Base-by-base conservation (phyloP, 2,329 filamentous ascomycete species). In the Elsinoe ampelina region DNA sequence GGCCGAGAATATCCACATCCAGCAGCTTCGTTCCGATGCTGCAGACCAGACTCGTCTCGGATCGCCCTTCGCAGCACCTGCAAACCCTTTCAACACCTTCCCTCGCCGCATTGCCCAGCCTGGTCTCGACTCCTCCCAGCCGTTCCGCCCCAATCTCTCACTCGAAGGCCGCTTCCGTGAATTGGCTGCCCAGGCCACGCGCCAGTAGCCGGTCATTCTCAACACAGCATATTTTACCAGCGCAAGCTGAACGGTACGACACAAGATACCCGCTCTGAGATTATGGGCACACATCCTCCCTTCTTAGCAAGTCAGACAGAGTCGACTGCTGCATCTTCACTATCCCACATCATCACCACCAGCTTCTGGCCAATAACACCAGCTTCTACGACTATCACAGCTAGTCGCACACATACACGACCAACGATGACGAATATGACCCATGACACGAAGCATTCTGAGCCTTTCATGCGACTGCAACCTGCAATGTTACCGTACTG, bases 61-160 rank as follows among this genome's bases (percentile, higher is more conserved):
- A 6, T 77, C 75, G 41, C 75, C 75, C 1, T 77, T 77, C 59
- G 68, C 68, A 38, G 70, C 72, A 55, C 67, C 68, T 5, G 60
- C 59, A 1, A 64, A 64, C 36, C 61, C 66, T 17, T 67, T 66
- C 63, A 75, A 75, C 60, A 77, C 75, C 4, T 77, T 77, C 59
- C 75, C 75, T 13, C 71, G 75, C 52, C 70, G 70, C 58, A 70
- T 67, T 22, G 65, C 67, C 6, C 66, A 69, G 12, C 67, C 68
- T 51, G 65, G 66, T 50, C 71, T 54, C 12, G 58, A 55, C 30
- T 15, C 54, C 15, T 17, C 19, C 10, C 54, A 56, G 17, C 1
- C 43, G 3, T 56, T 56, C 41, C 54, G 54, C 15, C 54, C 54
- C 2, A 56, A 56, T 32, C 41, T 56, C n/a, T 45, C 39, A 2